phyloP scores from a whole-genome alignment of 345 rosid species.

The Carallia brachiata region DNA sequence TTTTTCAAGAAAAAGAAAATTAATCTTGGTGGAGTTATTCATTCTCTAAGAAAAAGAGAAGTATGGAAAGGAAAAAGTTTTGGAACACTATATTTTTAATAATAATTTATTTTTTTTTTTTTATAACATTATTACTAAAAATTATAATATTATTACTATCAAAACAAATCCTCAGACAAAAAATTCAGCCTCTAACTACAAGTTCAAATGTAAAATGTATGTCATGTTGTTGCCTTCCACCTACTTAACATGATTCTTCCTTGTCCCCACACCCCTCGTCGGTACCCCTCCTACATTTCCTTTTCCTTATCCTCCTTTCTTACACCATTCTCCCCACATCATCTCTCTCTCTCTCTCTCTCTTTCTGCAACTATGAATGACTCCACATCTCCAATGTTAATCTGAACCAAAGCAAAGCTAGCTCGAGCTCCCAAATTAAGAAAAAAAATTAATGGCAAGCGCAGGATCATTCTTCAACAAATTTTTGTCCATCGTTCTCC shows the following conservation, averaged over 20 bases:
- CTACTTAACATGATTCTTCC: conserved; percentile 46
- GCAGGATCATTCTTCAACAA: conserved; percentile 45
- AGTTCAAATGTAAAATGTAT: too few relatives aligned
- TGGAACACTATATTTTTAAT: too few relatives aligned
- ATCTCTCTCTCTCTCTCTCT: background rate
- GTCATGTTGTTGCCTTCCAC: background rate
- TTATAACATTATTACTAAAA: too few relatives aligned
- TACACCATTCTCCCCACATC: conserved; percentile 31
- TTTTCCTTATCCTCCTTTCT: conserved; percentile 2
- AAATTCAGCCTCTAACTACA: too few relatives aligned
- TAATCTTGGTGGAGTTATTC: too few relatives aligned
- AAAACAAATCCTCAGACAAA: too few relatives aligned
- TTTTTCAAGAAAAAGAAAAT: too few relatives aligned
- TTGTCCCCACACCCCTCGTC: conserved; percentile 25
- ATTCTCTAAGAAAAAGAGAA: too few relatives aligned
- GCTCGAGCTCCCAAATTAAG: background rate
- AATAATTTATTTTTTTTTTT: too few relatives aligned
- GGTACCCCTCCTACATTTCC: conserved; percentile 23
- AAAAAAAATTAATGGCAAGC: conserved; percentile 28
- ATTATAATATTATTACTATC: too few relatives aligned
- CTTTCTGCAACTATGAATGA: conserved; percentile 8
- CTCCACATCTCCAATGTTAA: conserved; percentile 22
- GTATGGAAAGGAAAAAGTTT: too few relatives aligned
- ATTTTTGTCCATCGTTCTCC: conserved; percentile 48
- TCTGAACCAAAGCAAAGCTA: conserved; percentile 5